Evolutionary conservation across 2,329 filamentous ascomycete species (phyloP).

Genomic region (Hymenoscyphus linearis): DNA sequence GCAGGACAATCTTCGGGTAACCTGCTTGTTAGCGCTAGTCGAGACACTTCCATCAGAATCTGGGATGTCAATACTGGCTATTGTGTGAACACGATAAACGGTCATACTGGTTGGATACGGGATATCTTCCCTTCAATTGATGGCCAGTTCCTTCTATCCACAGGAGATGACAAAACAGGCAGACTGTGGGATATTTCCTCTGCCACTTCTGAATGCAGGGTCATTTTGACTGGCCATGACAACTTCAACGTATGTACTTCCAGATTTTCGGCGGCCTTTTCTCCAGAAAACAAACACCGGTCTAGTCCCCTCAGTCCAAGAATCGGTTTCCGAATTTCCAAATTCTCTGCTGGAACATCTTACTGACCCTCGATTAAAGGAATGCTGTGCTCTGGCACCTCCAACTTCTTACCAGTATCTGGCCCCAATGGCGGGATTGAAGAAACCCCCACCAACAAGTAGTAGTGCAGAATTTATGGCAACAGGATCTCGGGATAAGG

Average conservation of each 20-base stretch:
- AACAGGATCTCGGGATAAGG: background rate
- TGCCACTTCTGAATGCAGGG: background rate
- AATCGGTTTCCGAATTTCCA: background rate
- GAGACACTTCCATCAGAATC: background rate
- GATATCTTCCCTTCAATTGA: background rate
- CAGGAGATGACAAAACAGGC: background rate
- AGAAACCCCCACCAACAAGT: background rate
- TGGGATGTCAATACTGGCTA: background rate
- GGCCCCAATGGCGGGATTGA: background rate
- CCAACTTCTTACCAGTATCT: background rate
- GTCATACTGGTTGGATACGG: background rate
- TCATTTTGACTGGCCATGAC: background rate
- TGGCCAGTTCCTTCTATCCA: background rate
- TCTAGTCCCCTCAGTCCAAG: background rate
- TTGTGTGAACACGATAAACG: background rate
- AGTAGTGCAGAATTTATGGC: background rate
- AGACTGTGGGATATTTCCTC: background rate
- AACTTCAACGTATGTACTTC: background rate
- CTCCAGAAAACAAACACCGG: background rate
- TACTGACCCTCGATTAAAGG: background rate
- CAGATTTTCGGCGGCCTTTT: background rate
- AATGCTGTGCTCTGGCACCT: background rate
- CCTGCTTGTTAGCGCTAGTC: background rate
- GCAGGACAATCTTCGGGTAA: background rate
- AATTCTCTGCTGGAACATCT: background rate